Evolutionary conservation across 306 rosid species (phyloP).

Genomic region (Rosa chinensis): DNA sequence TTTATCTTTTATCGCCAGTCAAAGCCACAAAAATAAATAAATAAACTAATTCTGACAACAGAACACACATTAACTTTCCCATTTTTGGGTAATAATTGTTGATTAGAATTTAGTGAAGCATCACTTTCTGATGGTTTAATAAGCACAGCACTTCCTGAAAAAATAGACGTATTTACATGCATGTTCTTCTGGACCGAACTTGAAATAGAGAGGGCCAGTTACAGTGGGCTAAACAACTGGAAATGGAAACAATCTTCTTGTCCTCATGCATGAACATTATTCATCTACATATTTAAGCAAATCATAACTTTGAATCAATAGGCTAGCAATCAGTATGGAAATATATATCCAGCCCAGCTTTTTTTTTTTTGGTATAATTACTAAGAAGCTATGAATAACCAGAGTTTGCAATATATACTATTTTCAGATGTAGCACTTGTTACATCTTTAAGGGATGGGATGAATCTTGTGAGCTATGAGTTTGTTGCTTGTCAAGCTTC

Average conservation of each 20-base stretch:
- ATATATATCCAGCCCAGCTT: slow-evolving; percentile 3
- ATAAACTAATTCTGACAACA: not conserved
- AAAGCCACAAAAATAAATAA: not conserved
- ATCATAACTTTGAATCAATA: not conserved
- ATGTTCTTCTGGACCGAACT: not conserved
- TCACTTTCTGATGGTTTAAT: not conserved
- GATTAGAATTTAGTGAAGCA: not conserved
- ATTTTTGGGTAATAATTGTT: not conserved
- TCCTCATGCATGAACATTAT: not conserved
- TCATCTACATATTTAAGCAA: not conserved
- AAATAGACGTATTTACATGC: slow-evolving; percentile 1
- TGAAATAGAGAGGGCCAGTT: not conserved
- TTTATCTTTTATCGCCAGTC: slow-evolving; percentile 9
- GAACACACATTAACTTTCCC: not conserved
- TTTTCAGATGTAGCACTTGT: slow-evolving; percentile 88
- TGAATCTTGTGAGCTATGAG: slow-evolving; percentile 99
- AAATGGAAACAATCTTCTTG: not conserved
- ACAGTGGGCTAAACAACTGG: not conserved
- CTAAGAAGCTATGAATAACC: not conserved
- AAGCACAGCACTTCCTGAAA: not conserved
- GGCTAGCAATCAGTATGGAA: slow-evolving; percentile 7
- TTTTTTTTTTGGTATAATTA: not conserved
- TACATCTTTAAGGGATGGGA: slow-evolving; percentile 95
- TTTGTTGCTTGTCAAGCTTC: slow-evolving; percentile 94
- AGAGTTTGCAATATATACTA: slow-evolving; percentile 7